Conservation (phyloP, 805 yeast species). For the Starmerella bacillaris region DNA sequence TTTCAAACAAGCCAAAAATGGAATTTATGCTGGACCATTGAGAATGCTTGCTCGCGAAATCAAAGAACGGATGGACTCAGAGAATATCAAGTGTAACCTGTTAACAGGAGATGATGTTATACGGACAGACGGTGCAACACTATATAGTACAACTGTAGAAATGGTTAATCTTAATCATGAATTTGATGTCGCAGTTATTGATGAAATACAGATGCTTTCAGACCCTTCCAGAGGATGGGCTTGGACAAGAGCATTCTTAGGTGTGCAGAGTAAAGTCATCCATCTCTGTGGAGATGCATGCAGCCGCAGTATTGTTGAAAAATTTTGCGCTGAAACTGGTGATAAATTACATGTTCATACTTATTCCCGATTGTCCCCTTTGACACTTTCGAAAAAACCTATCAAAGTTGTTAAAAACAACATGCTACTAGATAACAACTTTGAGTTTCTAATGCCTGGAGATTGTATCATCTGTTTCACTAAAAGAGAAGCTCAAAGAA, state of each 20-base stretch:
- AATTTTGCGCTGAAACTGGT: slow-evolving; percentile 51
- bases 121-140: slow-evolving; percentile 51
- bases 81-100: slow-evolving; percentile 58
- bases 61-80: slow-evolving; percentile 55
- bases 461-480: slow-evolving; percentile 85
- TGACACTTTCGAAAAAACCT: slow-evolving; percentile 21
- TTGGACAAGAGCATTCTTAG: slow-evolving; percentile 82
- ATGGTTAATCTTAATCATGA: slow-evolving; percentile 58
- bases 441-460: slow-evolving; percentile 35
- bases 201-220: slow-evolving; percentile 89
- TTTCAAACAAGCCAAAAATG: slow-evolving; percentile 46
- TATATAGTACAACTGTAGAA: slow-evolving; percentile 81
- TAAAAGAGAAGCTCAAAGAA: slow-evolving; percentile 48
- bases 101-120: slow-evolving; percentile 92
- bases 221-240: slow-evolving; percentile 73
- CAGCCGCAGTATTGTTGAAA: slow-evolving; percentile 47
- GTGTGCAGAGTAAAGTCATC: slow-evolving; percentile 66
- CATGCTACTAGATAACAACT: not conserved
- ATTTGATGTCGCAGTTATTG: slow-evolving; percentile 78
- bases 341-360: slow-evolving; percentile 55
- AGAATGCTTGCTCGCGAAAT: slow-evolving; percentile 82
- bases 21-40: slow-evolving; percentile 89
- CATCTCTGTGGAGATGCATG: slow-evolving; percentile 91
- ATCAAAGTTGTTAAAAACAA: not conserved
- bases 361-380: slow-evolving; percentile 59